A percentile compares a stretch with the other conserved stretches of the same genome.
Conservation (phyloP, 495 filamentous ascomycete genomes). For the Chaetomium cochliodes region DNA sequence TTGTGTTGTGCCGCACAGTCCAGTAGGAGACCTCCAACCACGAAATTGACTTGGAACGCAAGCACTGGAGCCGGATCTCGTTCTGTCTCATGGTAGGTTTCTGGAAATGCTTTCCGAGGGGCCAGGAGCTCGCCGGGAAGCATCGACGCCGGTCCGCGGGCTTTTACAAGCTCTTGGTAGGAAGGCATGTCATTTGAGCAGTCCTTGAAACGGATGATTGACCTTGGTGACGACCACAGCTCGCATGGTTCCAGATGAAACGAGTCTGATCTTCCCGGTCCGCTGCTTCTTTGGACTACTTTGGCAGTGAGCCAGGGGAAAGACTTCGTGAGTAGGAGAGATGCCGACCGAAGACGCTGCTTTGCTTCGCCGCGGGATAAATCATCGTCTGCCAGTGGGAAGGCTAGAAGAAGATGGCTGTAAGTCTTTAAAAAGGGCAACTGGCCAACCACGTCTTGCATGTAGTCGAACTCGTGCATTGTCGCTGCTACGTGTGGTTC, state of each 20-base stretch:
- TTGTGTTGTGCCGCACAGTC: constrained; percentile 7
- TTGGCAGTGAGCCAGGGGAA: constrained; percentile 4
- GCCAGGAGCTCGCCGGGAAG: constrained; percentile 1
- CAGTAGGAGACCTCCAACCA: not conserved
- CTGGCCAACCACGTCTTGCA: constrained; percentile 6
- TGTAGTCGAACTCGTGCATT: not conserved
- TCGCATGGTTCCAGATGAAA: constrained; percentile 1
- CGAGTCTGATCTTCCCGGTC: not conserved
- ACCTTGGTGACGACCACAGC: not conserved
- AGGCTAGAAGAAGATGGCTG: not conserved
- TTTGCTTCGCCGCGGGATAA: not conserved
- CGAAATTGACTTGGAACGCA: not conserved
- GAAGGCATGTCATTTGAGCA: constrained; percentile 1
- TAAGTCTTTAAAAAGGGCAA: constrained; percentile 2
- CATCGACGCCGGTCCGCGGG: constrained; percentile 1
- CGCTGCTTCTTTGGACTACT: constrained; percentile 1
- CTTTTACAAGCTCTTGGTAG: not conserved
- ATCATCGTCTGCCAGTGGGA: constrained; percentile 1
- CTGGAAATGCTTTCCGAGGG: constrained; percentile 2
- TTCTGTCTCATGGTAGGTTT: constrained; percentile 2
- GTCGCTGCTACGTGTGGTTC: not conserved
- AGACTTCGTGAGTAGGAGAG: not conserved
- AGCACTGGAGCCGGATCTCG: not conserved
- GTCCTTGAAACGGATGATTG: constrained; percentile 2
- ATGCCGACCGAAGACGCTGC: not conserved